Evolutionary conservation across 1,139 yeast genomes (phyloP).

Genomic region (Wickerhamiella pararugosa): DNA sequence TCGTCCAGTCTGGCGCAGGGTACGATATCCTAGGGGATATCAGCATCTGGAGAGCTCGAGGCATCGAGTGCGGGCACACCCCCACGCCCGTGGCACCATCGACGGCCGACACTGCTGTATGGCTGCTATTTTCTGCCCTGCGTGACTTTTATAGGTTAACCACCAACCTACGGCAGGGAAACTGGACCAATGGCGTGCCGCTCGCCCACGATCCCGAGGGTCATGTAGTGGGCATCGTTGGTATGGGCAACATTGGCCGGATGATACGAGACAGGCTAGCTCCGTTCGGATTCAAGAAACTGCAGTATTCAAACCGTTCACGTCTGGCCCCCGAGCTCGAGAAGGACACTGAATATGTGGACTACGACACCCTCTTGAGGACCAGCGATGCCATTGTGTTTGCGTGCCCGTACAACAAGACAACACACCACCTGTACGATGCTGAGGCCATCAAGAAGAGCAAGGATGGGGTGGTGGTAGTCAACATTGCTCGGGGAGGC

Average conservation of each 20-base stretch:
- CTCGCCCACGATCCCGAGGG: conserved; percentile 45
- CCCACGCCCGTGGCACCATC: conserved; percentile 63
- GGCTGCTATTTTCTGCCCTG: conserved; percentile 46
- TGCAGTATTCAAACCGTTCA: conserved; percentile 46
- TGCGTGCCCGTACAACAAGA: conserved; percentile 44
- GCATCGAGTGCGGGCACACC: conserved; percentile 56
- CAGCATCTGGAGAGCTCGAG: conserved; percentile 30
- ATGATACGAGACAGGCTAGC: conserved; percentile 45
- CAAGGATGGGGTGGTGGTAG: conserved; percentile 54
- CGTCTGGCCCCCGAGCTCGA: conserved; percentile 40
- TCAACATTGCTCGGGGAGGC: conserved; percentile 53
- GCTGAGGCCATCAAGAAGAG: conserved; percentile 37
- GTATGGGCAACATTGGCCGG: conserved; percentile 69
- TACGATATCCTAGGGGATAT: conserved; percentile 48
- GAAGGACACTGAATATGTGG: conserved; percentile 35
- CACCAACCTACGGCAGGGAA: conserved; percentile 36
- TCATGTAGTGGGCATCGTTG: conserved; percentile 49
- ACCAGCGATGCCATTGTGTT: conserved; percentile 45
- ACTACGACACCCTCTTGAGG: conserved; percentile 39
- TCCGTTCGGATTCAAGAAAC: conserved; percentile 49
- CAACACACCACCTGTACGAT: conserved; percentile 46
- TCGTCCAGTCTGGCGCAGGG: conserved; percentile 57
- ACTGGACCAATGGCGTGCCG: conserved; percentile 33
- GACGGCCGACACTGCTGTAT: conserved; percentile 71
- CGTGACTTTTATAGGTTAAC: conserved; percentile 45